Conservation (phyloP, 2,329 filamentous ascomycete species). For the Colletotrichum echinochloae region DNA sequence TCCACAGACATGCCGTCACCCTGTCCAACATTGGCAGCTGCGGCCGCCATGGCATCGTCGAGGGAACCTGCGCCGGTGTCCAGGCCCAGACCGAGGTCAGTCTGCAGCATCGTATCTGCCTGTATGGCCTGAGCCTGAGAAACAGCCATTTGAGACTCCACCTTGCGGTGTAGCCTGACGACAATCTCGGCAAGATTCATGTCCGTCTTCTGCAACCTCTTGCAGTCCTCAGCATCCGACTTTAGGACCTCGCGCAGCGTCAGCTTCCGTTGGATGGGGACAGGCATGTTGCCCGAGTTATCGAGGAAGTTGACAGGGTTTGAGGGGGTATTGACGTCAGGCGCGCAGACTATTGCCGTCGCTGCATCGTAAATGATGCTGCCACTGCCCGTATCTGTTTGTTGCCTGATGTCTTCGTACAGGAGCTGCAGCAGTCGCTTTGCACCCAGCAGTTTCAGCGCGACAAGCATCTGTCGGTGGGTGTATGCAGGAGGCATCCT, state of each 20-base stretch:
- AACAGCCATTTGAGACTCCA: conserved; percentile 72
- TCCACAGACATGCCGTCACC: conserved; percentile 56
- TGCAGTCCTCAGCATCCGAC: conserved; percentile 68
- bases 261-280: conserved; percentile 60
- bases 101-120: conserved; percentile 56
- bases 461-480: conserved; percentile 75
- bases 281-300: conserved; percentile 51
- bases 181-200: conserved; percentile 69
- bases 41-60: conserved; percentile 56
- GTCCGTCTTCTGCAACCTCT: conserved; percentile 67
- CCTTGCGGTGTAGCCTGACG: conserved; percentile 71
- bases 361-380: conserved; percentile 76
- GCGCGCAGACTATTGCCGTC: conserved; percentile 76
- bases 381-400: conserved; percentile 69
- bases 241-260: conserved; percentile 71
- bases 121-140: conserved; percentile 50
- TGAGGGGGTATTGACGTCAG: conserved; percentile 62
- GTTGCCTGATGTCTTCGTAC: conserved; percentile 74
- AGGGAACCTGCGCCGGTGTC: conserved; percentile 49
- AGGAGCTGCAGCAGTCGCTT: conserved; percentile 70
- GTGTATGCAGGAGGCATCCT: conserved; percentile 75
- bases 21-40: conserved; percentile 49
- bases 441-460: conserved; percentile 71
- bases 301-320: conserved; percentile 50
- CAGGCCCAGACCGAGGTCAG: conserved; percentile 56